Evolutionary conservation across 2,329 filamentous ascomycete species (phyloP), one percentile per base, ranked within the genome.

Genomic region (Colletotrichum orbiculare): DNA sequence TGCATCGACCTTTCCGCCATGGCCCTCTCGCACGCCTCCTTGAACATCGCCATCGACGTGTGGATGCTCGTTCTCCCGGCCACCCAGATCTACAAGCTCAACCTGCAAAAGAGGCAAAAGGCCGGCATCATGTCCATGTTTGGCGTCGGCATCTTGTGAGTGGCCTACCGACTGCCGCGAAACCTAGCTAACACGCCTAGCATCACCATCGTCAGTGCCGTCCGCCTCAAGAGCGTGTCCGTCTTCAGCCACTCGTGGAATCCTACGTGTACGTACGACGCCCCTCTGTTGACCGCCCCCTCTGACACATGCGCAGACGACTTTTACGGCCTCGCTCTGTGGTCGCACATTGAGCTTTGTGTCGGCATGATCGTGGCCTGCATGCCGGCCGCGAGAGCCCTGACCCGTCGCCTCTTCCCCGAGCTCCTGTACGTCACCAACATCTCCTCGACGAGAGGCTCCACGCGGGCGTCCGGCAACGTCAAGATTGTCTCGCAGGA

Each of bases 261-360:
- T 42, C 63, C 63, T 2, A 65, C 63, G 0, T 65, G 63, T 65
- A 48, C 15, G 71, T 63, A 2, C 75, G 41, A 6, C 10, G 15
- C 74, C 38, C 78, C 77, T 49, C 80, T 82, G 71, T 46, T 79
- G 8, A 74, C 80, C 4, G 72, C 83, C 0, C 71, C 0, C 72
- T 33, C 78, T 69, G 79, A 81, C 76, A 79, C 17, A 78, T 2
- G 4, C 5, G 0, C 10, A 65, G 63, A 62, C 10, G 63, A 65
- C 17, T 65, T 65, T 8, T 65, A 52, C 4, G 65, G 72, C 2
- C 72, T 81, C 25, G 77, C 83, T 42, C 74, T 79, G 15, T 65
- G 63, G 63, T 65, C 63, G 0, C 63, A 65, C 13, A 65, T 62
- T 1, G 63, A 65, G 6, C 15, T 65, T 4, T 65, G 47, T 6